Evolutionary conservation across 2,329 filamentous ascomycete genomes (phyloP).

Genomic region (Lachnellula suecica): DNA sequence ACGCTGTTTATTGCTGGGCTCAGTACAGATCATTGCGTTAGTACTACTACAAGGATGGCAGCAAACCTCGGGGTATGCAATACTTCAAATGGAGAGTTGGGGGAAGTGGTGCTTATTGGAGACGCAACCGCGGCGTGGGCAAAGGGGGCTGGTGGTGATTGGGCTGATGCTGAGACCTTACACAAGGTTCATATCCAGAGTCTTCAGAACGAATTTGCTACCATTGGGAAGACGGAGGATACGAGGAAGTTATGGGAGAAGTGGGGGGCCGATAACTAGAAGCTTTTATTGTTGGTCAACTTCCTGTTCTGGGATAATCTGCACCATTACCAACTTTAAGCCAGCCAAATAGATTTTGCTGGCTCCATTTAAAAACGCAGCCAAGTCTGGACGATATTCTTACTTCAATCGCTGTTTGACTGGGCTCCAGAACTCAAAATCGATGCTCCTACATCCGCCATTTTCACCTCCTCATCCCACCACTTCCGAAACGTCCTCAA

Average conservation of each 20-base stretch:
- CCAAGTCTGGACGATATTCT: background rate
- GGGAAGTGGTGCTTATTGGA: constrained; percentile 40
- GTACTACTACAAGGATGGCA: constrained; percentile 47
- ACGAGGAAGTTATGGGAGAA: constrained; percentile 28
- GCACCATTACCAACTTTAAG: no score
- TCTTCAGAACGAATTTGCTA: constrained; percentile 46
- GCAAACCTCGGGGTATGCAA: constrained; percentile 43
- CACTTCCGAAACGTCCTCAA: constrained; percentile 51
- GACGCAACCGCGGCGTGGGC: constrained; percentile 48
- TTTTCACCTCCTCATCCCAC: constrained; percentile 49
- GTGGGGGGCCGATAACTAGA: background rate
- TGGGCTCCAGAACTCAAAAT: background rate
- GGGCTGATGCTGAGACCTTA: constrained; percentile 44
- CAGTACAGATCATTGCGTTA: constrained; percentile 50
- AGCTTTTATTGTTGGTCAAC: background rate
- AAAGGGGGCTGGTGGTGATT: constrained; percentile 32
- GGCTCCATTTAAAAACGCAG: background rate
- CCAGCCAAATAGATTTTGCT: no score
- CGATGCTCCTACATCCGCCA: constrained; percentile 3
- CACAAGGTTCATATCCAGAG: constrained; percentile 45
- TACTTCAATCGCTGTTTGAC: background rate
- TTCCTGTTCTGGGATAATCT: background rate
- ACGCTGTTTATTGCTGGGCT: constrained; percentile 37
- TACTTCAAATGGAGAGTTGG: constrained; percentile 31
- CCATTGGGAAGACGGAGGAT: constrained; percentile 37